phyloP scores from a whole-genome alignment of 2,329 filamentous ascomycete genomes.

The Pestalotiopsis fici region DNA sequence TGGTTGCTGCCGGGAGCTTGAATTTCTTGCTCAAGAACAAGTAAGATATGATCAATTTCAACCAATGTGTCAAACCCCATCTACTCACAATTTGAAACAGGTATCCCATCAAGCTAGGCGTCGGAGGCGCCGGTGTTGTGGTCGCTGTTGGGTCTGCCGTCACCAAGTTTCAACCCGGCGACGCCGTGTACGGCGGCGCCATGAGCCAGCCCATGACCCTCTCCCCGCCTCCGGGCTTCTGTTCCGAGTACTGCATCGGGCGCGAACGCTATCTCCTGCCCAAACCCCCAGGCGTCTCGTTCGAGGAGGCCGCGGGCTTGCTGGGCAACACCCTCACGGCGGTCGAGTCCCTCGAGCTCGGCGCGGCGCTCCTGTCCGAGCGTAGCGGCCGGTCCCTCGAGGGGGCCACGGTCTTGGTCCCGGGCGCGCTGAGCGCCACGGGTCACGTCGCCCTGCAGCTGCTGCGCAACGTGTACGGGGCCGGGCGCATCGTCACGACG shows the following conservation, averaged over 20 bases:
- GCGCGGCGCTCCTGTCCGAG: constrained; percentile 32
- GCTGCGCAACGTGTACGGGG: constrained; percentile 50
- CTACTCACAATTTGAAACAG: constrained; percentile 22
- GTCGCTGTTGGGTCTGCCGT: constrained; percentile 28
- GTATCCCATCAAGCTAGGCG: constrained; percentile 24
- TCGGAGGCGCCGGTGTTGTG: constrained; percentile 30
- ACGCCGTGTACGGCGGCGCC: constrained; percentile 39
- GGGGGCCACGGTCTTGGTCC: constrained; percentile 53
- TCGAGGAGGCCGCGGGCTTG: constrained; percentile 38
- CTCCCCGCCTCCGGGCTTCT: constrained; percentile 30
- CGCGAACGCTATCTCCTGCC: constrained; percentile 33
- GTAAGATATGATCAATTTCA: constrained; percentile 19
- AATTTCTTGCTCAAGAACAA: constrained; percentile 25
- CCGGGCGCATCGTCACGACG: constrained; percentile 47
- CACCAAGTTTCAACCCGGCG: constrained; percentile 28
- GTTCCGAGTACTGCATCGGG: constrained; percentile 40
- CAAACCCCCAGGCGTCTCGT: constrained; percentile 27
- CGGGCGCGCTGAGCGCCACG: constrained; percentile 49
- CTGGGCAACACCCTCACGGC: constrained; percentile 41
- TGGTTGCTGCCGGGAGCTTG: constrained; percentile 25
- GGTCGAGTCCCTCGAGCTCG: constrained; percentile 42
- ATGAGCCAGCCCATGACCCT: constrained; percentile 38
- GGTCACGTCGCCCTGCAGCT: constrained; percentile 49
- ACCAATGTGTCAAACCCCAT: constrained; percentile 12
- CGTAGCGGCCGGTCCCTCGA: constrained; percentile 34